Evolutionary conservation across 1,284 basidiomycete genomes (phyloP).

Genomic region (Moniliella sp.): DNA sequence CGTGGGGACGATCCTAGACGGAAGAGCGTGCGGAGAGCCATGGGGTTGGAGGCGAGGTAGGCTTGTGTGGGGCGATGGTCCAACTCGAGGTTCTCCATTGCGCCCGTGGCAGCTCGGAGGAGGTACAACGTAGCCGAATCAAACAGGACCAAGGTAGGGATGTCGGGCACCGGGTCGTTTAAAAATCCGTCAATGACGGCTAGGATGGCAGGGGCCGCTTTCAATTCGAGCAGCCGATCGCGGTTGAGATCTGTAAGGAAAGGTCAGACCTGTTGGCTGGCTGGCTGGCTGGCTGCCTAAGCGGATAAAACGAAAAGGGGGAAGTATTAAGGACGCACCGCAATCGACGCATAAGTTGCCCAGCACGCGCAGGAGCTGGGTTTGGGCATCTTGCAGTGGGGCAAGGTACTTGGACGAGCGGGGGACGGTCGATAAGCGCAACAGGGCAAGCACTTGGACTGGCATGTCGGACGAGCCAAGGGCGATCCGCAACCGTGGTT

Average conservation of each 20-base stretch:
- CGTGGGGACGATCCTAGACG: neutral
- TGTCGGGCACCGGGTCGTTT: neutral
- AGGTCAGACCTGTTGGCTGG: conserved; percentile 2
- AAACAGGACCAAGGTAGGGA: neutral
- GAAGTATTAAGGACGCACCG: conserved; percentile 37
- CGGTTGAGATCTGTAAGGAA: conserved; percentile 3
- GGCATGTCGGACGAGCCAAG: neutral
- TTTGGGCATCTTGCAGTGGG: conserved; percentile 6
- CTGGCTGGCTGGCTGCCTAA: neutral
- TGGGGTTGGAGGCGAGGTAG: conserved; percentile 44
- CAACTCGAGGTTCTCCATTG: conserved; percentile 55
- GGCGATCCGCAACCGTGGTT: conserved; percentile 35
- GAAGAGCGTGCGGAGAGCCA: neutral
- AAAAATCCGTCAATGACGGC: neutral
- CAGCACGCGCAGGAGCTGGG: conserved; percentile 13
- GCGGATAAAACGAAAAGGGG: neutral
- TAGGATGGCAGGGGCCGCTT: neutral
- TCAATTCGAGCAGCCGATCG: neutral
- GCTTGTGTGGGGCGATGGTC: conserved; percentile 44
- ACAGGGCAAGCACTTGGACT: neutral
- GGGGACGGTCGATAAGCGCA: neutral
- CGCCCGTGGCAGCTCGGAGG: conserved; percentile 54
- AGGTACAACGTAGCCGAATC: conserved; percentile 40
- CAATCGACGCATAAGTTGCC: conserved; percentile 24
- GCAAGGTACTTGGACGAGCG: neutral